Conservation (phyloP, 2,329 filamentous ascomycete species). For the Trichophyton rubrum region DNA sequence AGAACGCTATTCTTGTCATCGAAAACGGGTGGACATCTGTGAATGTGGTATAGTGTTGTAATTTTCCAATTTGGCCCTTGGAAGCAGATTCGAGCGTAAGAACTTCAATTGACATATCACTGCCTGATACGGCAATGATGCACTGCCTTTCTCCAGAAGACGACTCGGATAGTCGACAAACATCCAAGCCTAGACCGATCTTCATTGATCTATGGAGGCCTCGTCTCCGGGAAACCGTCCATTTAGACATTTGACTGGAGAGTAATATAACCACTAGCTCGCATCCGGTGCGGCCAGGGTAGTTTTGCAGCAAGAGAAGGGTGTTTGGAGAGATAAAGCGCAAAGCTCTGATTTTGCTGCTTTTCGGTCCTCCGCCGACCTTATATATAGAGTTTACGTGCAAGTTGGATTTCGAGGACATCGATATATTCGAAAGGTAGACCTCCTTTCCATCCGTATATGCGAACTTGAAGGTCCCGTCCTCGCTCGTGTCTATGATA, state of each 20-base stretch:
- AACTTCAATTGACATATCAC: slow-evolving; percentile 65
- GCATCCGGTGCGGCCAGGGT: slow-evolving; percentile 41
- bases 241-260: slow-evolving; percentile 22
- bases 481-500: slow-evolving; percentile 23
- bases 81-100: slow-evolving; percentile 60
- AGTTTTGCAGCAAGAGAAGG: slow-evolving; percentile 45
- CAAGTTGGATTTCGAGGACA: slow-evolving; percentile 33
- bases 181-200: slow-evolving; percentile 65
- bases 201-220: slow-evolving; percentile 56
- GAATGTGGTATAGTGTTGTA: slow-evolving; percentile 41
- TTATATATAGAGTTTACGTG: slow-evolving; percentile 18
- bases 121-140: slow-evolving; percentile 65
- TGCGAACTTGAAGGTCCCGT: slow-evolving; percentile 51
- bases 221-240: slow-evolving; percentile 39
- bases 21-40: slow-evolving; percentile 45
- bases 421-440: slow-evolving; percentile 50
- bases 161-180: slow-evolving; percentile 52
- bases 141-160: slow-evolving; percentile 58
- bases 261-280: slow-evolving; percentile 41
- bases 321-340: slow-evolving; percentile 44
- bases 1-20: slow-evolving; percentile 45
- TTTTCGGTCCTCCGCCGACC: slow-evolving; percentile 12
- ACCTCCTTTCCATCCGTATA: slow-evolving; percentile 71
- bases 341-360: slow-evolving; percentile 43
- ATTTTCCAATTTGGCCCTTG: slow-evolving; percentile 32